Conservation (phyloP, 2,329 filamentous ascomycete genomes). For the Teratosphaeria epicoccoides region DNA sequence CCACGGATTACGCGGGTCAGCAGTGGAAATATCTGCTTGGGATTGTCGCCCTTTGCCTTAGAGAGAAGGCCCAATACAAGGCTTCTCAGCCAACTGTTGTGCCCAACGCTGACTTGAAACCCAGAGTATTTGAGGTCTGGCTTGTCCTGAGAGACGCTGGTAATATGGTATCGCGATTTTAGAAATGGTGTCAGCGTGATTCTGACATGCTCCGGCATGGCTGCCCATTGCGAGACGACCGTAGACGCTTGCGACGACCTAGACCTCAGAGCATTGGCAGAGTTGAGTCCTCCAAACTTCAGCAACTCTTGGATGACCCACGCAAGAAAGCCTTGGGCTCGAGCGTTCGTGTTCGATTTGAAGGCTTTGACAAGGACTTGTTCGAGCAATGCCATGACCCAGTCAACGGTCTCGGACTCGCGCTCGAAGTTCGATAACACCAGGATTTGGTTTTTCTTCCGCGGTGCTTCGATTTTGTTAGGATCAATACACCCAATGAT, state of each 20-base stretch:
- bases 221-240: constrained; percentile 60
- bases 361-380: constrained; percentile 86
- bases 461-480: constrained; percentile 71
- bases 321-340: constrained; percentile 79
- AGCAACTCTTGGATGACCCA: constrained; percentile 92
- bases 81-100: constrained; percentile 69
- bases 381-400: constrained; percentile 74
- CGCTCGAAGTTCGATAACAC: constrained; percentile 78
- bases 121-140: constrained; percentile 55
- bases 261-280: constrained; percentile 41
- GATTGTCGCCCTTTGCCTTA: constrained; percentile 63
- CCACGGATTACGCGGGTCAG: constrained; percentile 72
- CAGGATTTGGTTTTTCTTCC: constrained; percentile 72
- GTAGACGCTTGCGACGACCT: constrained; percentile 44
- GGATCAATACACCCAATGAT: constrained; percentile 86
- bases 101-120: constrained; percentile 56
- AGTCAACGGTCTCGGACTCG: constrained; percentile 69
- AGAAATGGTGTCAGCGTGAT: constrained; percentile 83
- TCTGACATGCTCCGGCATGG: constrained; percentile 64
- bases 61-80: constrained; percentile 75
- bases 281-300: constrained; percentile 61
- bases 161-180: constrained; percentile 69
- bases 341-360: constrained; percentile 76
- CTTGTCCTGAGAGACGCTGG: constrained; percentile 24
- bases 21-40: constrained; percentile 67